phyloP scores from a whole-genome alignment of 1,284 basidiomycete species.

The Sporisorium exsertum region DNA sequence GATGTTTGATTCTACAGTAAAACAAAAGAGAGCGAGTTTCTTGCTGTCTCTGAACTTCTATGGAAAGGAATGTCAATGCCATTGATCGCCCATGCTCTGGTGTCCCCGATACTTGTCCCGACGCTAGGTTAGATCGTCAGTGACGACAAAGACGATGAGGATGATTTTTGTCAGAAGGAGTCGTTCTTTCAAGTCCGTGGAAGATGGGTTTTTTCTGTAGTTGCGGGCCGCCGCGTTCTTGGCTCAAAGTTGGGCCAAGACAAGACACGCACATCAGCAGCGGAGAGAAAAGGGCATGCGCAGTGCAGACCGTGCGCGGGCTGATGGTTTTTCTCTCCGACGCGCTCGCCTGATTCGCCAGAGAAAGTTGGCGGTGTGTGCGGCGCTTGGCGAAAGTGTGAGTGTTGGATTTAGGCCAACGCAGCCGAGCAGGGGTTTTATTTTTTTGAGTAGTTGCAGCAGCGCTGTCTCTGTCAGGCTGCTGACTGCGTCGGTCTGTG shows the following conservation, averaged over 20 bases:
- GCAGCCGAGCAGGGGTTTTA: background rate
- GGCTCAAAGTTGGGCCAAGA: background rate
- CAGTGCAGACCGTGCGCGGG: slow-evolving; percentile 15
- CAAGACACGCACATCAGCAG: background rate
- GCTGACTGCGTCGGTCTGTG: slow-evolving; percentile 3
- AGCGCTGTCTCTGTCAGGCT: slow-evolving; percentile 4
- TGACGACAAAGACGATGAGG: background rate
- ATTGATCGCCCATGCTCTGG: background rate
- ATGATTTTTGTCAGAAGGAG: background rate
- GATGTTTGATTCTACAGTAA: background rate
- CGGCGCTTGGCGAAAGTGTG: background rate
- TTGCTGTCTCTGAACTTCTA: too few species aligned
- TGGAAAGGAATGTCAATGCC: background rate
- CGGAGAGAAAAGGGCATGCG: background rate
- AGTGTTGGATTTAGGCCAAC: background rate
- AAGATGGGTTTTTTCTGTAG: background rate
- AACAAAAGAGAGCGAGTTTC: too few species aligned
- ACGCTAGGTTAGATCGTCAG: too few species aligned
- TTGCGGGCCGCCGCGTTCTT: slow-evolving; percentile 4
- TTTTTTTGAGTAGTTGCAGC: background rate
- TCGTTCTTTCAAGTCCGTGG: background rate
- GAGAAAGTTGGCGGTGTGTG: background rate
- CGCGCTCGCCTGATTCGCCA: slow-evolving; percentile 8
- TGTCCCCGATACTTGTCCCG: too few species aligned
- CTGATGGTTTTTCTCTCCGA: slow-evolving; percentile 10